A percentile compares a stretch with the other conserved stretches of the same genome.
Evolutionary conservation across 2,329 filamentous ascomycete genomes (phyloP).

Genomic region (Chaetothyriales sp.): DNA sequence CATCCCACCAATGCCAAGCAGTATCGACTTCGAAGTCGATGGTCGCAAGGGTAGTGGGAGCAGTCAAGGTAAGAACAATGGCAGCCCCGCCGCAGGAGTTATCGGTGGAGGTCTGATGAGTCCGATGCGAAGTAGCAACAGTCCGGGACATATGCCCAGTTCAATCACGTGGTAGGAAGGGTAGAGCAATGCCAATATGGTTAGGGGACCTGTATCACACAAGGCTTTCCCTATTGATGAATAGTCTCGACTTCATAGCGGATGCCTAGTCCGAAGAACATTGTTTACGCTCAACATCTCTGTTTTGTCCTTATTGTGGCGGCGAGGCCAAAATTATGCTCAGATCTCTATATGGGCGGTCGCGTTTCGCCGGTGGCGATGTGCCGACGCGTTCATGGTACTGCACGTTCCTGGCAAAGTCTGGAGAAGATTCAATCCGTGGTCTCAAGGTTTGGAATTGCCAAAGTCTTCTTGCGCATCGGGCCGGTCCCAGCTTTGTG

Average conservation of each 20-base stretch:
- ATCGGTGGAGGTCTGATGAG: constrained; percentile 13
- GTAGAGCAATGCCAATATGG: not conserved
- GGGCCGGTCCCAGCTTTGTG: constrained; percentile 56
- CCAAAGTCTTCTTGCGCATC: constrained; percentile 61
- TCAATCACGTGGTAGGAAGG: constrained; percentile 9
- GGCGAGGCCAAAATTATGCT: no score
- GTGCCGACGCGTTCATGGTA: not conserved
- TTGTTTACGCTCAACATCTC: not conserved
- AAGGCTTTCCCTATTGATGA: not conserved
- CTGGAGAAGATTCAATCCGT: not conserved
- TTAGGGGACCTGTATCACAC: not conserved
- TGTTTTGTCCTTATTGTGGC: not conserved
- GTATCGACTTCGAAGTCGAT: constrained; percentile 13
- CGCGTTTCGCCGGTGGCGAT: not conserved
- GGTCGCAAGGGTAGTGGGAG: constrained; percentile 19
- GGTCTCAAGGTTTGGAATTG: not conserved
- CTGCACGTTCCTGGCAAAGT: not conserved
- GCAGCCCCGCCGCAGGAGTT: constrained; percentile 15
- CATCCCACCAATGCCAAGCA: constrained; percentile 17
- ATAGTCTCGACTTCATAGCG: not conserved
- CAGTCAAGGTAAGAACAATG: constrained; percentile 17
- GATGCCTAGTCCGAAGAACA: not conserved
- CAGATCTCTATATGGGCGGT: not conserved
- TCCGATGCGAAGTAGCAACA: constrained; percentile 14
- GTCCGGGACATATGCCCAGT: constrained; percentile 15